Evolutionary conservation across 352 stramenopile genomes (phyloP), one percentile per base, ranked within the genome.

Genomic region (Globisporangium camurandrum): DNA sequence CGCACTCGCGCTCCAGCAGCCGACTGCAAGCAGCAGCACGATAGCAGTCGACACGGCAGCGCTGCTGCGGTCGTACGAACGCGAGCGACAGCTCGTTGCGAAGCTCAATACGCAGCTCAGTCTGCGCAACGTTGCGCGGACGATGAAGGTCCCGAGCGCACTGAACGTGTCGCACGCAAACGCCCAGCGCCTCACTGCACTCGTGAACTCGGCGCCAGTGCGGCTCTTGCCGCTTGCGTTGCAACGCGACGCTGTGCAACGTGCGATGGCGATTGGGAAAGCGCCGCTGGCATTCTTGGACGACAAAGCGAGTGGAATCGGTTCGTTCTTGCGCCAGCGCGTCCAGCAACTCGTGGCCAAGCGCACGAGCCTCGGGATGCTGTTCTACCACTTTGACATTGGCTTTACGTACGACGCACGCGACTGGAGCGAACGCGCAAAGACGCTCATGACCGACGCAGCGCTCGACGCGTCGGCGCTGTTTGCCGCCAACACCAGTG

Each of bases 351-450:
- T 93, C 26, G 74, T 90, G 39, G 51, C 54, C 16, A 51, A 59
- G 27, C 68, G 78, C 11, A 49, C 72, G 44, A 73, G 67, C n/a
- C 57, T 93, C 10, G 78, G 75, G 0, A 90, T 93, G 83, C 64
- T 93, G 37, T 93, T 93, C 57, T 92, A 89, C 63, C 66, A 91
- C 46, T 91, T 89, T 42, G 83, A 93, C 56, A 81, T 92, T 54
- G 83, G 83, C 1, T 90, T 84, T 50, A 86, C 78, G 23, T 93
- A 92, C 58, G 57, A 77, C 34, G 51, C 60, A n/a, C 51, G 49
- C 26, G 52, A 48, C 17, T 89, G 82, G 74, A 49, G 44, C 3
- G 11, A 48, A 11, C 62, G 62, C 4, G 75, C 77, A 1, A 76
- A 76, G 30, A 52, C 67, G 51, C 67, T 88, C 23, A 84, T 90